Evolutionary conservation across 2,329 filamentous ascomycete genomes (phyloP).

Genomic region (Phaeosphaeria sp.): DNA sequence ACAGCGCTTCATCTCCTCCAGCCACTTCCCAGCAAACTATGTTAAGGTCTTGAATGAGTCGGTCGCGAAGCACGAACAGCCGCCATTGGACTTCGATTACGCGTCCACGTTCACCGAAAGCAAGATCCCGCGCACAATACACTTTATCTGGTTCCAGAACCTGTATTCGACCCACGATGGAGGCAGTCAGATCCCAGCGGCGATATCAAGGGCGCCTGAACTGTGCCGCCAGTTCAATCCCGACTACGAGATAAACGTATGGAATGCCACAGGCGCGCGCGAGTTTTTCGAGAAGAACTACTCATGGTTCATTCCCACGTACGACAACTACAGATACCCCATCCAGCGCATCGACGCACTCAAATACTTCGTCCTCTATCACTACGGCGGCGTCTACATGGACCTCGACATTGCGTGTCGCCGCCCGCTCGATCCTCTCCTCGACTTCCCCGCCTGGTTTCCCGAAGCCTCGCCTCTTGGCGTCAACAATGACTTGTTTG

Average conservation of each 20-base stretch:
- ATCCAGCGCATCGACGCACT: slow-evolving; percentile 35
- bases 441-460: slow-evolving; percentile 27
- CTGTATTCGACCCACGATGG: slow-evolving; percentile 17
- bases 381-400: slow-evolving; percentile 35
- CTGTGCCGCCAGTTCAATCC: slow-evolving; percentile 24
- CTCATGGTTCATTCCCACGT: slow-evolving; percentile 27
- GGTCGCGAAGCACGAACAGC: slow-evolving; percentile 5
- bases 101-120: slow-evolving; percentile 4
- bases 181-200: slow-evolving; percentile 9
- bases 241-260: slow-evolving; percentile 23
- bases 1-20: slow-evolving; percentile 9
- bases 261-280: slow-evolving; percentile 23
- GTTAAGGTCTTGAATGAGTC: slow-evolving; percentile 15
- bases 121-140: slow-evolving; percentile 17
- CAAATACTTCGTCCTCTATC: slow-evolving; percentile 32
- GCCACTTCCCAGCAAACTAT: slow-evolving; percentile 17
- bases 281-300: slow-evolving; percentile 22
- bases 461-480: slow-evolving; percentile 25
- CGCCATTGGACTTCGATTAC: slow-evolving; percentile 17
- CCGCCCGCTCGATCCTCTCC: slow-evolving; percentile 21
- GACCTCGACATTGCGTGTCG: slow-evolving; percentile 33
- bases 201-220: slow-evolving; percentile 18
- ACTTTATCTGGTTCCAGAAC: slow-evolving; percentile 24
- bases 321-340: slow-evolving; percentile 28
- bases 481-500: slow-evolving; percentile 33